A percentile compares a stretch with the other conserved stretches of the same genome.
phyloP scores from a whole-genome alignment of 2,329 filamentous ascomycete genomes.

The Clonostachys rosea region DNA sequence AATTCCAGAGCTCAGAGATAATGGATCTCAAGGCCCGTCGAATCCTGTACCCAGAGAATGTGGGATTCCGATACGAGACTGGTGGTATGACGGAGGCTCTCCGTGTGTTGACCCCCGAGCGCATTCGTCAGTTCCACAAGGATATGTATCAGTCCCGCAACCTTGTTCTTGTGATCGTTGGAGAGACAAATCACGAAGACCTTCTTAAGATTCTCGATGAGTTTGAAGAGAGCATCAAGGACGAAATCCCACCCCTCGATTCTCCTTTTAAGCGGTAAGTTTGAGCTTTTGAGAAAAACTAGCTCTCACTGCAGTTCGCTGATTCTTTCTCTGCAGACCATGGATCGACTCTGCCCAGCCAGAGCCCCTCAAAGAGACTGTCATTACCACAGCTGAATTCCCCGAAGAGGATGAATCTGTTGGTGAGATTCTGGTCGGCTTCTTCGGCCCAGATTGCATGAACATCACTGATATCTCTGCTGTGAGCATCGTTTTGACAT shows the following conservation, averaged over 20 bases:
- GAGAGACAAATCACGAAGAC: conserved; percentile 79
- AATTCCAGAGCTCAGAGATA: conserved; percentile 78
- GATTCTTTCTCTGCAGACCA: conserved; percentile 37
- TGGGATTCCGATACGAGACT: conserved; percentile 97
- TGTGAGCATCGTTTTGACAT: conserved; percentile 74
- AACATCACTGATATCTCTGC: conserved; percentile 66
- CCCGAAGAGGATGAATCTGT: conserved; percentile 94
- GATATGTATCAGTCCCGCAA: conserved; percentile 99
- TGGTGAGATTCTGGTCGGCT: conserved; percentile 81
- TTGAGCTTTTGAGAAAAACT: background rate
- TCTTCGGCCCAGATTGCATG: conserved; percentile 79
- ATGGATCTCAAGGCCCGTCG: conserved; percentile 82
- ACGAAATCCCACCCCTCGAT: conserved; percentile 72
- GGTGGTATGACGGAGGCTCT: conserved; percentile 94
- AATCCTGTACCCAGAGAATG: conserved; percentile 79
- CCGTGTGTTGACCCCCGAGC: conserved; percentile 77
- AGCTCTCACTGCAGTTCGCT: background rate
- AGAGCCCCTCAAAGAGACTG: conserved; percentile 65
- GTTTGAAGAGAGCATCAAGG: conserved; percentile 83
- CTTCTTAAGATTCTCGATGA: conserved; percentile 77
- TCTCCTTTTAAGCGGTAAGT: conserved; percentile 66
- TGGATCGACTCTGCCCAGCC: conserved; percentile 88
- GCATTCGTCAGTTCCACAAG: conserved; percentile 90
- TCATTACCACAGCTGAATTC: conserved; percentile 79
- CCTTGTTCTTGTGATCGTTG: conserved; percentile 85